phyloP scores from a whole-genome alignment of 352 stramenopile genomes.

The Pythium myriotylum region DNA sequence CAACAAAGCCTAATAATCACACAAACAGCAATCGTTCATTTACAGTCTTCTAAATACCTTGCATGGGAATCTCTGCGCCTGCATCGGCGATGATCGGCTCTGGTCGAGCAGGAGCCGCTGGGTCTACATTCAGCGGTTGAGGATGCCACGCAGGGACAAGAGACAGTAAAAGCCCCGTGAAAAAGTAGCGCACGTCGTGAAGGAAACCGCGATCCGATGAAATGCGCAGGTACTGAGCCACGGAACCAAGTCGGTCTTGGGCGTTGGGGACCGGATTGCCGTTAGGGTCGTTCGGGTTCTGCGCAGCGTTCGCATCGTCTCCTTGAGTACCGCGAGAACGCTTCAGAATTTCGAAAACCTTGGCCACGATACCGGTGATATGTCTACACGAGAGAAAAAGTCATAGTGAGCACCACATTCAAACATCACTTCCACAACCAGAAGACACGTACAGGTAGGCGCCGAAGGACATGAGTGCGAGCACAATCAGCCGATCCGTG shows the following conservation, averaged over 20 bases:
- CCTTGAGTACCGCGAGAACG: slow-evolving; percentile 31
- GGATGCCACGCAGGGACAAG: slow-evolving; percentile 82
- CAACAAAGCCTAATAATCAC: background rate
- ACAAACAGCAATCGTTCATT: slow-evolving; percentile 8
- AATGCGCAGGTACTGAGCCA: slow-evolving; percentile 67
- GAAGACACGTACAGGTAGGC: slow-evolving; percentile 64
- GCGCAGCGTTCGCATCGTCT: slow-evolving; percentile 15
- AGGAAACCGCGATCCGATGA: slow-evolving; percentile 68
- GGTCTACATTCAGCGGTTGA: slow-evolving; percentile 46
- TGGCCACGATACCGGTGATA: slow-evolving; percentile 82
- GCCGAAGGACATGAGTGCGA: slow-evolving; percentile 70
- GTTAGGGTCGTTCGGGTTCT: slow-evolving; percentile 4
- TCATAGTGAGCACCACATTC: background rate
- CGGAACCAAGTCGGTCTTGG: slow-evolving; percentile 22
- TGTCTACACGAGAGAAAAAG: slow-evolving; percentile 38
- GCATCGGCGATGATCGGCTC: slow-evolving; percentile 49
- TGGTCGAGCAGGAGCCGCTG: slow-evolving; percentile 24
- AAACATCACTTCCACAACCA: background rate
- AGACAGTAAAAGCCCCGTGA: slow-evolving; percentile 72
- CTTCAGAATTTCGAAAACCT: slow-evolving; percentile 77
- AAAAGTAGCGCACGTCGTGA: slow-evolving; percentile 81
- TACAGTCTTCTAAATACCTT: slow-evolving; percentile 63
- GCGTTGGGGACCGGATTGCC: slow-evolving; percentile 27
- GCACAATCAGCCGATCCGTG: slow-evolving; percentile 71
- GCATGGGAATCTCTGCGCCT: slow-evolving; percentile 55